Conservation (phyloP, 495 filamentous ascomycete species). For the Penicillium argentinense region DNA sequence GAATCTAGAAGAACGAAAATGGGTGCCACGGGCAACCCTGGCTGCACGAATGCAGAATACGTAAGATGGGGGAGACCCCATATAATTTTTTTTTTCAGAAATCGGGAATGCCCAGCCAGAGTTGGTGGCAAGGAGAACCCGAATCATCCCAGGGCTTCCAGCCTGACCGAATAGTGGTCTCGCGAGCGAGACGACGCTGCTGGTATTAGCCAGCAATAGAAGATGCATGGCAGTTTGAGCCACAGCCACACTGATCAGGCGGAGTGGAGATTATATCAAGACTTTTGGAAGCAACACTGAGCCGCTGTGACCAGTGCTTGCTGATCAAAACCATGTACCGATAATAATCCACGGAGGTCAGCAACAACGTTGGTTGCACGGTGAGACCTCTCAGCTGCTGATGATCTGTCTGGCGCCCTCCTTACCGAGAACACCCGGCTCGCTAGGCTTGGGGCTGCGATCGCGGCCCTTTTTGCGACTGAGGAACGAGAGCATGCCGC, state of each 20-base stretch:
- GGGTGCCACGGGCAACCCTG: conserved; percentile 13
- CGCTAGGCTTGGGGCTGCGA: conserved; percentile 89
- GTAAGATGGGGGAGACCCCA: not conserved
- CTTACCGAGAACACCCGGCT: conserved; percentile 90
- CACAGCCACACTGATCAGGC: not conserved
- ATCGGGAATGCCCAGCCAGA: not conserved
- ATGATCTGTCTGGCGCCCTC: conserved; percentile 76
- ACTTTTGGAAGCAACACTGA: not conserved
- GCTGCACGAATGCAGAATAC: conserved; percentile 12
- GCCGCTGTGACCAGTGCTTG: no score
- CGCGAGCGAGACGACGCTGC: conserved; percentile 2
- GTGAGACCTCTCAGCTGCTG: conserved; percentile 28
- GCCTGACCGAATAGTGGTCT: not conserved
- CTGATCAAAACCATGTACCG: no score
- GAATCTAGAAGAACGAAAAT: conserved; percentile 30
- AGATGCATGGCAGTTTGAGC: not conserved
- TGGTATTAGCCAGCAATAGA: not conserved
- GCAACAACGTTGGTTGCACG: not conserved
- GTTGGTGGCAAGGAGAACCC: not conserved
- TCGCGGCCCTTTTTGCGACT: conserved; percentile 85
- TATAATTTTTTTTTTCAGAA: not conserved
- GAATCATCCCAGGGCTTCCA: not conserved
- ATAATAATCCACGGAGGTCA: no score
- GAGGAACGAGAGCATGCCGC: conserved; percentile 88
- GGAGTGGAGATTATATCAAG: not conserved